Evolutionary conservation across 441 rosid genomes (phyloP).

Genomic region (Mallotus repandus): DNA sequence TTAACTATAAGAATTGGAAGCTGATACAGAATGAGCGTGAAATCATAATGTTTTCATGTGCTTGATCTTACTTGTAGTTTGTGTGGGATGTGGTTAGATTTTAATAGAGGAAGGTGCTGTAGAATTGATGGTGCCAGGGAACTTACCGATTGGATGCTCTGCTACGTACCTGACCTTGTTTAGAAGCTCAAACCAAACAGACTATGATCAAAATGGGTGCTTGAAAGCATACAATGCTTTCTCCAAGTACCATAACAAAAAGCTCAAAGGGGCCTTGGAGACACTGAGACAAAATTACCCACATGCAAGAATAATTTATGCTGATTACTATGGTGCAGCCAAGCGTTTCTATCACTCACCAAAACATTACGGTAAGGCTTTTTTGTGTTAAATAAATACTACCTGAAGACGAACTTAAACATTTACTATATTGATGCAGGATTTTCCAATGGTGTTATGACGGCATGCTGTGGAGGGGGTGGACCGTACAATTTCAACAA

Average conservation of each 20-base stretch:
- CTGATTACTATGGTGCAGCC: slow-evolving; percentile 67
- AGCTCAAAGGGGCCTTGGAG: slow-evolving; percentile 43
- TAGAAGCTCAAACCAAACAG: slow-evolving; percentile 27
- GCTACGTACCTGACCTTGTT: slow-evolving; percentile 48
- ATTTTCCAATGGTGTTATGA: slow-evolving; percentile 32
- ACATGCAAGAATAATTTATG: slow-evolving; percentile 54
- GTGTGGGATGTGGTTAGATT: slow-evolving; percentile 24
- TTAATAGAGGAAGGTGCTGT: slow-evolving; percentile 74
- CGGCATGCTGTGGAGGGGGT: slow-evolving; percentile 73
- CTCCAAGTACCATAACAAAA: slow-evolving; percentile 45
- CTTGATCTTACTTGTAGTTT: background rate
- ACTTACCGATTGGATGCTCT: slow-evolving; percentile 62
- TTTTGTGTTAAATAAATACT: background rate
- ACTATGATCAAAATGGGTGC: slow-evolving; percentile 57
- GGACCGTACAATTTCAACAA: slow-evolving; percentile 64
- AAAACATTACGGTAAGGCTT: slow-evolving; percentile 41
- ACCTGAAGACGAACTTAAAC: too few species aligned
- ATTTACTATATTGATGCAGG: too few species aligned
- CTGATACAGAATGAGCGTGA: too few species aligned
- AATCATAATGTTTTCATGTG: too few species aligned
- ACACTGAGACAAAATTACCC: slow-evolving; percentile 47
- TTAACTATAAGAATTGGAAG: too few species aligned
- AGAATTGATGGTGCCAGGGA: slow-evolving; percentile 68
- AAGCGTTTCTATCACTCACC: slow-evolving; percentile 48
- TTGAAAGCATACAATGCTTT: slow-evolving; percentile 42